Evolutionary conservation across 495 filamentous ascomycete genomes (phyloP).

Genomic region (Talaromyces ruber): DNA sequence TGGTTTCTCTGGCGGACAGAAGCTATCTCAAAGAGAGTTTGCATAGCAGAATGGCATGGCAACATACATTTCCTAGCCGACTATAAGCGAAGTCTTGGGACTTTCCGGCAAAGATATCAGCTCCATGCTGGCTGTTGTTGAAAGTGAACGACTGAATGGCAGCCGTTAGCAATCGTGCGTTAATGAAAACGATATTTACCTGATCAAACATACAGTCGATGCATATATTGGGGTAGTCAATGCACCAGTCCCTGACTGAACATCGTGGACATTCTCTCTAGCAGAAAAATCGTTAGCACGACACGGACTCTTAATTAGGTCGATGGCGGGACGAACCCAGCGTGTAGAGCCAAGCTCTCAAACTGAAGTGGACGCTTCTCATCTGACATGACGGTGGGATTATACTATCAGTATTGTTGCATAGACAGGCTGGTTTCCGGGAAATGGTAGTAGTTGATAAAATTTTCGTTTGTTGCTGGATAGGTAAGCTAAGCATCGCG

Average conservation of each 20-base stretch:
- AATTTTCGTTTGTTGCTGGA: not conserved
- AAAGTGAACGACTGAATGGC: slow-evolving; percentile 69
- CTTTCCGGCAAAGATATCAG: slow-evolving; percentile 92
- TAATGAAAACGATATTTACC: not conserved
- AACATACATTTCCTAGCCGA: slow-evolving; percentile 80
- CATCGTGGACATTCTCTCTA: slow-evolving; percentile 46
- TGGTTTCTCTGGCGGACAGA: not conserved
- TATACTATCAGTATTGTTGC: too few relatives aligned
- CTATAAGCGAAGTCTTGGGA: slow-evolving; percentile 98
- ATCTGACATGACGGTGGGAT: not conserved
- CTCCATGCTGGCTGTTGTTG: slow-evolving; percentile 95
- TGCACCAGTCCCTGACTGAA: slow-evolving; percentile 73
- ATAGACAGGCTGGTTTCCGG: not conserved
- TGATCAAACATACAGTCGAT: slow-evolving; percentile 54
- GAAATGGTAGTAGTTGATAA: not conserved
- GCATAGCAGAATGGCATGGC: not conserved
- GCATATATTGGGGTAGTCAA: slow-evolving; percentile 96
- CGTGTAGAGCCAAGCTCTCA: slow-evolving; percentile 81
- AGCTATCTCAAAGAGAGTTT: not conserved
- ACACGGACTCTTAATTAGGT: not conserved
- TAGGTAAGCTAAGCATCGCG: not conserved
- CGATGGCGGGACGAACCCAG: slow-evolving; percentile 47
- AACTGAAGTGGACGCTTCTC: slow-evolving; percentile 30
- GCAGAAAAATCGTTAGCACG: not conserved
- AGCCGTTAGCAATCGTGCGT: not conserved